Conservation (phyloP, 225 moss, liverwort and hornwort species). For the Thuidium tamariscinum region DNA sequence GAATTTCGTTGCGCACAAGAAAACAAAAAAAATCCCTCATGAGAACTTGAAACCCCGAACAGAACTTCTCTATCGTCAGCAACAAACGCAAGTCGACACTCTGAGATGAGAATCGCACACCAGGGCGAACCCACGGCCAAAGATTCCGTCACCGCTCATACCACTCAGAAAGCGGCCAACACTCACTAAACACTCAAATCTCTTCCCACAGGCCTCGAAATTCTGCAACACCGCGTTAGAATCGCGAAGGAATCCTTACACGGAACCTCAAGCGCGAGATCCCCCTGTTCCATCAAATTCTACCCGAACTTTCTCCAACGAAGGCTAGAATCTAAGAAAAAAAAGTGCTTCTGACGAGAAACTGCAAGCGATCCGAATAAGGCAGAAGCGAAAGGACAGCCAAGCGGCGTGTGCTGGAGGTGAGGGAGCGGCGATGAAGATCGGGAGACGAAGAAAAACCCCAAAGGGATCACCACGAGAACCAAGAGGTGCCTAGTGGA, state of each 20-base stretch:
- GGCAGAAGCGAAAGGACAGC: background rate
- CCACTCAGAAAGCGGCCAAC: background rate
- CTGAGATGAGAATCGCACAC: background rate
- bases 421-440: background rate
- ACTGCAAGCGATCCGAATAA: background rate
- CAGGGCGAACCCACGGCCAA: background rate
- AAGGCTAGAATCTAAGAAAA: background rate
- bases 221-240: background rate
- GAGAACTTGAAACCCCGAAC: background rate
- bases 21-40: background rate
- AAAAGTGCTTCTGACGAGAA: too few relatives aligned
- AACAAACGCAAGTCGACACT: background rate
- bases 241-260: background rate
- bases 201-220: background rate
- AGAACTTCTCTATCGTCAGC: background rate
- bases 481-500: background rate
- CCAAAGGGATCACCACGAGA: background rate
- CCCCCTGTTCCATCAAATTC: background rate
- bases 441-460: background rate
- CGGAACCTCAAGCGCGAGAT: background rate
- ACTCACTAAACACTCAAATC: background rate
- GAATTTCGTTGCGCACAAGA: background rate
- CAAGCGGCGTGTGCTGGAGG: background rate
- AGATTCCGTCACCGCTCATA: conserved; percentile 14
- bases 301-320: background rate